Evolutionary conservation across 169 alveolate genomes (phyloP), one percentile per base, ranked within the genome.

Genomic region (Eimeria acervulina): DNA sequence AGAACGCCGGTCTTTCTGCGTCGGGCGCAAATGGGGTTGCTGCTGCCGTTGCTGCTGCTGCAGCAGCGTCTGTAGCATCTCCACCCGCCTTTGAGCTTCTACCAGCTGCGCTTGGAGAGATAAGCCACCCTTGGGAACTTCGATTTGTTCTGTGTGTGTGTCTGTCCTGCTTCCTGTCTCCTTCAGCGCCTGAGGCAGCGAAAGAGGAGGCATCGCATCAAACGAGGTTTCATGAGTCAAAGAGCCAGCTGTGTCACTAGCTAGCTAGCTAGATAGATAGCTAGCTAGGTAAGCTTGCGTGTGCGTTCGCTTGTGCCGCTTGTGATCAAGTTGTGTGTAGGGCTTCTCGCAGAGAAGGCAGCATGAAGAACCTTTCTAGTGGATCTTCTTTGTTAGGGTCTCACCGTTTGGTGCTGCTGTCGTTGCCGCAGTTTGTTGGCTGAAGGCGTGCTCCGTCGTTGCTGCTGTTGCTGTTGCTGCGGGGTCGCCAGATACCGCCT

Each of bases 41-140:
- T 72, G 80, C 19, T 68, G 52, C 19, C 33, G 83, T 38, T 72
- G 84, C 84, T 72, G 52, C 84, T 40, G 85, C 85, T 38, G 85
- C 59, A 74, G 85, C 59, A 74, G 33, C 33, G 55, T 23, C 33
- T 74, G 85, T 40, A 74, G 85, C 61, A 38, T 28, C 19, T 40
- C 36, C 61, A 74, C 85, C 33, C 85, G 85, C 61, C 61, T 74
- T 36, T 74, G 61, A 2, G 85, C 85, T 36, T 74, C 85, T 38
- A 74, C 61, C 38, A 74, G 85, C 85, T 74, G 85, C 85, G 38
- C 61, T 19, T 74, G 85, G 19, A 74, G 21, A 36, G 40, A 8
- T 15, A 61, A 36, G 36, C 19, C 38, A 38, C 5, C 19, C 36
- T 23, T 21, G 59, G 31, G 61, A 36, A 33, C 26, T 15, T 17